These are phyloP conservation scores for Phytophthora fragariae DNA, from an alignment of 352 stramenopile genomes.

Conservation along the genomic window DNA sequence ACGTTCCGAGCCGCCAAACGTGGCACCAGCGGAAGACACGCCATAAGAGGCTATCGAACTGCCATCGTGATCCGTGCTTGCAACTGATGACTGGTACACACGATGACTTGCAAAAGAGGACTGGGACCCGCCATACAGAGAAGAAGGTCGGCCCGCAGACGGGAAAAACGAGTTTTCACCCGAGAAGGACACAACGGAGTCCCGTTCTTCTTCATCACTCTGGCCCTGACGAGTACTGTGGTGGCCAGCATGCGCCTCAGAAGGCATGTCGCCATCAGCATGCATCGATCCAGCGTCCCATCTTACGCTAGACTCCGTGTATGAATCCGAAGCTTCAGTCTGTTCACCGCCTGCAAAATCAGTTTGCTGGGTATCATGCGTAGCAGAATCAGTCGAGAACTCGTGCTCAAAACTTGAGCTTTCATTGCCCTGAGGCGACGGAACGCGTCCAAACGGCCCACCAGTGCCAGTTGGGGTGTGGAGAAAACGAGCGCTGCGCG, in stretches of 20 bases:
- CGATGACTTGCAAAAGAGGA: constrained; percentile 52
- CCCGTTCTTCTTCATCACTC: constrained; percentile 47
- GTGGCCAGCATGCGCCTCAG: constrained; percentile 17
- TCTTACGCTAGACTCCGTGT: constrained; percentile 28
- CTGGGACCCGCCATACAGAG: constrained; percentile 47
- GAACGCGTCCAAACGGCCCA: constrained; percentile 38
- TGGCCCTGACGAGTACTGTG: constrained; percentile 25
- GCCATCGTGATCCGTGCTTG: constrained; percentile 50
- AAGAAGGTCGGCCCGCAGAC: constrained; percentile 40
- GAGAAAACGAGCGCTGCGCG: constrained; percentile 38
- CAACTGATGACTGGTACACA: constrained; percentile 50
- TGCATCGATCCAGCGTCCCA: constrained; percentile 29
- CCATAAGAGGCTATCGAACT: constrained; percentile 75
- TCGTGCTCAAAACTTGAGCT: constrained; percentile 16
- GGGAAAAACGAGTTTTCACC: constrained; percentile 46
- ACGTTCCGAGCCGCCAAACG: constrained; percentile 77
- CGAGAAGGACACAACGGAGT: constrained; percentile 49
- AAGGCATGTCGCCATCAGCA: constrained; percentile 7
- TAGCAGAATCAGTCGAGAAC: constrained; percentile 10
- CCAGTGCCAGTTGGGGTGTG: constrained; percentile 46
- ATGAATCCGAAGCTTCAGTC: constrained; percentile 20
- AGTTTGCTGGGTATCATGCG: constrained; percentile 11
- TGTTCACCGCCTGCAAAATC: constrained; percentile 18
- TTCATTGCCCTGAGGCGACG: constrained; percentile 29
- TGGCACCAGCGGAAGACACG: constrained; percentile 79